Base-by-base conservation (phyloP, 495 filamentous ascomycete genomes). In the Thozetella sp. region DNA sequence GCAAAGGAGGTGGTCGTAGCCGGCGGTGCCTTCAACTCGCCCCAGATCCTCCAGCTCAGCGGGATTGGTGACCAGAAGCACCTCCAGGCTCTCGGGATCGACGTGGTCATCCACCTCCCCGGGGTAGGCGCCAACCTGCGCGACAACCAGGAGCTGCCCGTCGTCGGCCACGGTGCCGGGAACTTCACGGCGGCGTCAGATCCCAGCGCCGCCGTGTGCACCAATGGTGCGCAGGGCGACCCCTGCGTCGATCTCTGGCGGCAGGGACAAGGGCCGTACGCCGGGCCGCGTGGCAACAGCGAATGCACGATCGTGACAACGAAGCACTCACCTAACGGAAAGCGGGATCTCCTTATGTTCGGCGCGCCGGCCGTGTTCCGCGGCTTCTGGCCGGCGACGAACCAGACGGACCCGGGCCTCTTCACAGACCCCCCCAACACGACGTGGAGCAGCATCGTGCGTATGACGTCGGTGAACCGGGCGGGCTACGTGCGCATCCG, bases 1-100 rank as follows among this genome's bases (percentile, higher is more conserved):
- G 65, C 62, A 0, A 79, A 75, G 40, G 81, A 84, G 63, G 76
- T 82, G 9, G 82, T 84, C 52, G 59, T 84, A 2, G 63, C 80
- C 0, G 74, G 76, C 51, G 81, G 81, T 0, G 59, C 76, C 17
- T 63, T 82, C 26, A 77, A 75, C 24, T 79, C 76, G 45, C 80
- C 80, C 0, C 69, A 79, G 51, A 57, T 83, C 6, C 61, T 83
- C 10, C 69, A 81, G 10, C 59, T 82, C 40, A 76, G 77, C 27
- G 80, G 80, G 50, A 68, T 83, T 37, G 80, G 79, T 2, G 75
- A 76, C 0, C 74, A 70, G 55, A 63, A 68, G 22, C 69, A 79
- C 2, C 63, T 83, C 12, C 53, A 66, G 15, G 30, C 51, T 12
- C 66, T 76, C 9, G 74, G 72, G 6, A 76, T 83, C 58, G 60